Percentiles rank a stretch among this genome's conserved stretches.
phyloP scores from a whole-genome alignment of 352 stramenopile genomes.

The Phytophthora ohioensis region DNA sequence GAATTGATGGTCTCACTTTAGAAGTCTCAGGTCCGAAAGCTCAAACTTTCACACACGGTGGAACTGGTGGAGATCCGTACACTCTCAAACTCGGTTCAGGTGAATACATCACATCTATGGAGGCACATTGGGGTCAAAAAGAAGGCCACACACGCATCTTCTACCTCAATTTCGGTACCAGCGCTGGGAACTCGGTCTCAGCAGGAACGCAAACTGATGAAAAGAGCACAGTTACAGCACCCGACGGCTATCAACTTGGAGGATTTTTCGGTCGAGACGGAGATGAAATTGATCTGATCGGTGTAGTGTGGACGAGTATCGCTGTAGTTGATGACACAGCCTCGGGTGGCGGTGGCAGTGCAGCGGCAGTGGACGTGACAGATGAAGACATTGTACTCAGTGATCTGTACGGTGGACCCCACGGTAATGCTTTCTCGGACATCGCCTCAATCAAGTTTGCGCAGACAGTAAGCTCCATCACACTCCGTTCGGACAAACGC shows the following conservation, averaged over 20 bases:
- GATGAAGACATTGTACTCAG: constrained; percentile 30
- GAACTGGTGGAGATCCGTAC: constrained; percentile 28
- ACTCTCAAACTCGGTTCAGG: constrained; percentile 18
- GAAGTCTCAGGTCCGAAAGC: constrained; percentile 22
- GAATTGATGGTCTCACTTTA: constrained; percentile 25
- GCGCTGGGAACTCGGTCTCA: constrained; percentile 23
- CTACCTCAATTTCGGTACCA: constrained; percentile 28
- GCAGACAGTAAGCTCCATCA: constrained; percentile 26
- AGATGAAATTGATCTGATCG: constrained; percentile 34
- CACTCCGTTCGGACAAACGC: constrained; percentile 24
- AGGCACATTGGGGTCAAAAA: constrained; percentile 33
- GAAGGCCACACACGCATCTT: constrained; percentile 30
- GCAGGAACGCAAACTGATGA: constrained; percentile 29
- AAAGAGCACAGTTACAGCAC: constrained; percentile 22
- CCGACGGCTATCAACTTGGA: constrained; percentile 28
- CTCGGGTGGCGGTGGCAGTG: neutral
- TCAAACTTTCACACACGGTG: constrained; percentile 28
- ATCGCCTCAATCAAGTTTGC: constrained; percentile 27
- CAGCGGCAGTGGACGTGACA: constrained; percentile 1
- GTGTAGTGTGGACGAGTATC: constrained; percentile 35
- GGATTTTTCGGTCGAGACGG: constrained; percentile 36
- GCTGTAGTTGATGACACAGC: constrained; percentile 7
- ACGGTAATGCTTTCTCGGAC: constrained; percentile 34
- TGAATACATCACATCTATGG: constrained; percentile 34
- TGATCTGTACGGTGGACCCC: constrained; percentile 28